Base-by-base conservation (phyloP, 805 yeast species). In the Sungouiozyma ichnusensis region DNA sequence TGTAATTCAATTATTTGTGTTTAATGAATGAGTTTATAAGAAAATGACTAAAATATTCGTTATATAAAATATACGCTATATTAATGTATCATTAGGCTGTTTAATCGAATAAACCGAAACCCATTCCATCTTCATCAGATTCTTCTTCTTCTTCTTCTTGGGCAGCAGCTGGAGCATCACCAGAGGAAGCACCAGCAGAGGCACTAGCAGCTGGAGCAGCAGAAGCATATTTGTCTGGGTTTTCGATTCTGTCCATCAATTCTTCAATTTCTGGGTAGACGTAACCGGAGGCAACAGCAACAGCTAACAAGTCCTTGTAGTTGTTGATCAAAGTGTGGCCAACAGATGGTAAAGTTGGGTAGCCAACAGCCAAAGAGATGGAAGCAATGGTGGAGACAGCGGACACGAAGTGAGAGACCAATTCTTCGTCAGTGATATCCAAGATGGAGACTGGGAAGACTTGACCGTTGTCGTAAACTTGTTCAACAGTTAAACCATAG, bases 211-310 rank as follows among this genome's bases (percentile, higher is more conserved):
- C 96, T 63, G 97, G 95, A 64, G 97, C 97, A 74, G 96, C 94
- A 65, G 97, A 82, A 68, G 97, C 98, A 75, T 90, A 92, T 71
- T 95, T 95, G 55, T 92, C 97, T 71, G 99, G 99, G 94, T 92
- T 90, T 71, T 95, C 97, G 65, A 92, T 77, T 77, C 97, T 85
- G 84, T 92, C 99, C 84, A 86, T 86, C 77, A 92, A 81, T 58
- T 90, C 88, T 79, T 88, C 99, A 60, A 95, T 85, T 72, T 95
- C 97, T 75, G 94, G 97, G 77, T 82, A 92, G 67, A 96, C 84
- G 85, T 88, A 92, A 71, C 92, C 96, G 66, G 97, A 81, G 67
- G 96, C 98, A 74, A 92, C 77, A 55, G 98, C 94, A 66, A 92
- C 79, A 65, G 97, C 95, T 71, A 92, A 78, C 67, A 92, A 79